phyloP scores from a whole-genome alignment of 495 filamentous ascomycete genomes.

The Platismatia glauca region DNA sequence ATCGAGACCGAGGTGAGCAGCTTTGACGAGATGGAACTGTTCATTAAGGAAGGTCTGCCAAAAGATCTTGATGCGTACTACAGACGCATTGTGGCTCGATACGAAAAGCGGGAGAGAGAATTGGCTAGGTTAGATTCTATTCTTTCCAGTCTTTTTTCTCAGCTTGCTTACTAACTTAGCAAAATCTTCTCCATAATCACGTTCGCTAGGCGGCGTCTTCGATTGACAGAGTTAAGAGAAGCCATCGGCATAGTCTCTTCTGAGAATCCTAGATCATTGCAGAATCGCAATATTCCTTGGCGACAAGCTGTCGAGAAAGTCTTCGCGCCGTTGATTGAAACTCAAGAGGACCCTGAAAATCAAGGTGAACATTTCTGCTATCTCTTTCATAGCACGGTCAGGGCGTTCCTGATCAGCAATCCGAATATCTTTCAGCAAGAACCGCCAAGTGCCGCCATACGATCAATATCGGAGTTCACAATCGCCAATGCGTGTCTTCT shows the following conservation, averaged over 20 bases:
- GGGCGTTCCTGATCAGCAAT: conserved; percentile 2
- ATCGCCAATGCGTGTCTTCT: conserved; percentile 3
- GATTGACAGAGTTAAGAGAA: conserved; percentile 4
- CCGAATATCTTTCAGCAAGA: conserved; percentile 1
- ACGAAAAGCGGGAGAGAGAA: conserved; percentile 3
- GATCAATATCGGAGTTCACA: background rate
- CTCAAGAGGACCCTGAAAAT: conserved; percentile 4
- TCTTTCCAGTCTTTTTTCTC: background rate
- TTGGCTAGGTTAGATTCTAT: background rate
- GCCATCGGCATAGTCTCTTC: conserved; percentile 8
- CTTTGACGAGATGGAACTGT: conserved; percentile 13
- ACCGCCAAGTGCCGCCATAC: background rate
- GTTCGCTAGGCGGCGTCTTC: conserved; percentile 10
- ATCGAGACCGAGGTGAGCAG: conserved; percentile 11
- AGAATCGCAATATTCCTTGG: conserved; percentile 11
- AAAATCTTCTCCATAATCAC: conserved; percentile 8
- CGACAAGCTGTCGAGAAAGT: conserved; percentile 4
- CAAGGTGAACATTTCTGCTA: conserved; percentile 1
- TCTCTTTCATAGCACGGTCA: conserved; percentile 8
- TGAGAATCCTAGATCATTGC: background rate
- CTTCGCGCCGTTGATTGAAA: conserved; percentile 6
- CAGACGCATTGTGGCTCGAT: conserved; percentile 6
- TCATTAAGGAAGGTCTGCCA: conserved; percentile 17
- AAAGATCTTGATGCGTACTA: conserved; percentile 12
- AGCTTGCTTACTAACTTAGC: background rate